Evolutionary conservation across 352 stramenopile species (phyloP), one percentile per base, ranked within the genome.

Genomic region (Globisporangium recalcitrans): DNA sequence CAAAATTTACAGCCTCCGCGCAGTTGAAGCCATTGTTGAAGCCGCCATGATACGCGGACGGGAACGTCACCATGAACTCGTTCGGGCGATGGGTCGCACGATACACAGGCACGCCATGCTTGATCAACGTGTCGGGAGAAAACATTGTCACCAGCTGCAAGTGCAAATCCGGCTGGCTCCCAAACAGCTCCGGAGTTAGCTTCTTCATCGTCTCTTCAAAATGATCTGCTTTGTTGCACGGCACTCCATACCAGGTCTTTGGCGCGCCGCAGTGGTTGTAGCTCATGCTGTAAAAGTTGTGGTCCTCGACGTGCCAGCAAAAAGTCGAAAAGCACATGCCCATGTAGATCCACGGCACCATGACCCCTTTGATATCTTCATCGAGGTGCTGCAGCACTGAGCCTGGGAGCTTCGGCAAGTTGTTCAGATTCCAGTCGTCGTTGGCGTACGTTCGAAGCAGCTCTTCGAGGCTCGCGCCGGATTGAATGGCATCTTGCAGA

Each of bases 271-370:
- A 96, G 74, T 99, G 97, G 60, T 98, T 79, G 73, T 99, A 99
- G 70, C 98, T 99, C 70, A 99, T 99, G 58, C 88, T 98, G 65
- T 99, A 99, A 59, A 99, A 97, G 78, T 99, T 99, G 78, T 99
- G 98, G 72, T 99, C 97, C 74, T 99, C 97, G 34, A 98, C 98
- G 70, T 99, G 97, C 97, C 97, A 99, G 70, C 95, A 99, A 73
- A 99, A 99, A 1, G 97, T 98, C 5, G 93, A 98, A 65, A 99
- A 99, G 31, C 98, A 89, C 82, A 98, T 98, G 22, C 97, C 97
- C 68, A 99, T 96, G 75, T 99, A 99, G 58, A 99, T 83, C 97
- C 97, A 99, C n/a, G 97, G 97, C 21, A 99, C 88, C 82, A 99
- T 99, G 11, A 99, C 96, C 0, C 97, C 97, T 69, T 98, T 98